phyloP scores from a whole-genome alignment of 2,329 filamentous ascomycete species.

The Colletotrichum liaoningense region DNA sequence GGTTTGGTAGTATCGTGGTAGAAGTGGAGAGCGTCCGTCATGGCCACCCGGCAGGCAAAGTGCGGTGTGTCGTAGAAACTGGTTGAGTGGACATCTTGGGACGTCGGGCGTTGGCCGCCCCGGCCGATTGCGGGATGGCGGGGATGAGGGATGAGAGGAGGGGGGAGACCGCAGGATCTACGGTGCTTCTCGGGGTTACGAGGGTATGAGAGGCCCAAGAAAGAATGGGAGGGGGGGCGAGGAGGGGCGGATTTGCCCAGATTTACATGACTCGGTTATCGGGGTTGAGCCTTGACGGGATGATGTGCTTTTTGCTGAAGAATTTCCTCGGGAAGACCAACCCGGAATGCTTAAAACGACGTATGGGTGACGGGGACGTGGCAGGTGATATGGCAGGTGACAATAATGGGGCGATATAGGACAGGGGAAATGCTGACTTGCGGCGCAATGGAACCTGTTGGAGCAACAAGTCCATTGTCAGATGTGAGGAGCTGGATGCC shows the following conservation, averaged over 20 bases:
- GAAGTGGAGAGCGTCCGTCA: neutral
- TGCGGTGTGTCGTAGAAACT: neutral
- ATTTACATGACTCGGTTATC: slow-evolving; percentile 33
- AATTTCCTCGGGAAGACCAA: neutral
- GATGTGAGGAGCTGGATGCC: neutral
- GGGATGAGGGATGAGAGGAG: neutral
- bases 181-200: slow-evolving; percentile 1
- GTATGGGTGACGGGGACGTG: slow-evolving; percentile 8
- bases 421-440: neutral
- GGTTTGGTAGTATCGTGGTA: neutral
- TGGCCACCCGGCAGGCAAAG: neutral
- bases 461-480: neutral
- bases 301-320: slow-evolving; percentile 12
- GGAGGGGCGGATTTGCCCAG: neutral
- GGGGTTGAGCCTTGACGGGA: neutral
- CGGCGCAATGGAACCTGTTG: neutral
- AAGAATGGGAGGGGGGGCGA: neutral
- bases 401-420: neutral
- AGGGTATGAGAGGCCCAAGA: neutral
- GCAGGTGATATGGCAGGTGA: neutral
- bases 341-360: slow-evolving; percentile 21
- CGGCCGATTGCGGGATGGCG: neutral
- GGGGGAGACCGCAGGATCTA: neutral
- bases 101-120: neutral
- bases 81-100: neutral